phyloP scores from a whole-genome alignment of 2,329 filamentous ascomycete genomes.

The Mollisia scopiformis region DNA sequence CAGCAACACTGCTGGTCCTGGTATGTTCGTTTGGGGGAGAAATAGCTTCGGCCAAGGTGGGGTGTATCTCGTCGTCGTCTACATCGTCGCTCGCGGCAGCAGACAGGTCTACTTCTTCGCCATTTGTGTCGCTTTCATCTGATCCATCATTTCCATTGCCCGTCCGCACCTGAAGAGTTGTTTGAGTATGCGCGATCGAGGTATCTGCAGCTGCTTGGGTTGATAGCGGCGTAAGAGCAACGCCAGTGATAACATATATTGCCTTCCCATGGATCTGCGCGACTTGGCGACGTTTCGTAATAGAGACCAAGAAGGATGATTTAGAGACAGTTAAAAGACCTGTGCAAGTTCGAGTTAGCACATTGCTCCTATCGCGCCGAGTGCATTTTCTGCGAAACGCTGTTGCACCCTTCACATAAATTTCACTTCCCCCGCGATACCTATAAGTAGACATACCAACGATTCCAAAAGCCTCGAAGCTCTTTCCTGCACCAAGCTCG shows the following conservation, averaged over 20 bases:
- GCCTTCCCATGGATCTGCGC: conserved; percentile 82
- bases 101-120: conserved; percentile 44
- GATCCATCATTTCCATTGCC: conserved; percentile 33
- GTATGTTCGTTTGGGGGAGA: conserved; percentile 19
- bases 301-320: conserved; percentile 82
- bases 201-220: conserved; percentile 74
- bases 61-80: conserved; percentile 40
- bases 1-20: conserved; percentile 67
- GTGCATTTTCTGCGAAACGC: not conserved
- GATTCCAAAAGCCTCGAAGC: conserved; percentile 40
- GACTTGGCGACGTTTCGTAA: conserved; percentile 84
- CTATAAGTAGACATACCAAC: conserved; percentile 32
- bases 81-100: conserved; percentile 43
- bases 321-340: conserved; percentile 84
- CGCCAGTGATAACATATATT: conserved; percentile 85
- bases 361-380: not conserved
- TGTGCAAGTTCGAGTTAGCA: conserved; percentile 41
- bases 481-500: conserved; percentile 20
- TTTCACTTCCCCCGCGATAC: not conserved
- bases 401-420: not conserved
- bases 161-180: conserved; percentile 43
- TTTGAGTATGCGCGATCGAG: conserved; percentile 67
- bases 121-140: conserved; percentile 47
- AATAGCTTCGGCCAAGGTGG: not conserved
- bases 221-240: conserved; percentile 85